Percentiles rank a stretch among this genome's conserved stretches.
These are phyloP conservation scores for Sphagnum tenellum DNA, from an alignment of 225 moss, liverwort and hornwort genomes.

Conservation along the genomic window DNA sequence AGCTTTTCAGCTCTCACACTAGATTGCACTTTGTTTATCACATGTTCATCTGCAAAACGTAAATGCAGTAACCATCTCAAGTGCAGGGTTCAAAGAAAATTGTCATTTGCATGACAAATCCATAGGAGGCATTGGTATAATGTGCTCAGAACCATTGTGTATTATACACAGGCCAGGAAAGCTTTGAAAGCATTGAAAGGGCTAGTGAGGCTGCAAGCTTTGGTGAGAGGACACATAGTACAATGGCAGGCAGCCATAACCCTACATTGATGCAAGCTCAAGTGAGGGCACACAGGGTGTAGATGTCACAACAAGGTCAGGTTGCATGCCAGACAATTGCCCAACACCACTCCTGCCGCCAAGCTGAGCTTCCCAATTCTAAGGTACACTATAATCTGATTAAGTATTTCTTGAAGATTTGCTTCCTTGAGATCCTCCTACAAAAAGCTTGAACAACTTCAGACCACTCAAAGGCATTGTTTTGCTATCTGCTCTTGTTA, in stretches of 20 bases:
- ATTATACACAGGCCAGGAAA: slow-evolving; percentile 50
- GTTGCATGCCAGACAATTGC: slow-evolving; percentile 69
- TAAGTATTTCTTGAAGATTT: no score
- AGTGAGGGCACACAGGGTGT: slow-evolving; percentile 66
- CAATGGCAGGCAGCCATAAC: slow-evolving; percentile 78
- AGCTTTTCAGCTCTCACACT: slow-evolving; percentile 56
- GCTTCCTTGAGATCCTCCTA: no score
- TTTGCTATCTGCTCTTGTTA: no score
- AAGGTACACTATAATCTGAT: slow-evolving; percentile 27
- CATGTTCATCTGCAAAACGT: slow-evolving; percentile 24
- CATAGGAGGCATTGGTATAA: no score
- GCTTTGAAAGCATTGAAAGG: slow-evolving; percentile 79
- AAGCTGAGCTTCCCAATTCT: slow-evolving; percentile 53
- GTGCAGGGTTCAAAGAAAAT: background rate
- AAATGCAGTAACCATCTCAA: background rate
- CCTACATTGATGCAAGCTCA: slow-evolving; percentile 85
- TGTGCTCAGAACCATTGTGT: no score
- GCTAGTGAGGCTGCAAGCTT: slow-evolving; percentile 68
- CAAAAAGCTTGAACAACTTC: no score
- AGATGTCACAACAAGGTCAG: slow-evolving; percentile 66
- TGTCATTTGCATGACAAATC: no score
- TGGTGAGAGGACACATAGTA: slow-evolving; percentile 72
- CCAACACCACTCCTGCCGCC: slow-evolving; percentile 32
- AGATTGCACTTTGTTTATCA: slow-evolving; percentile 75
- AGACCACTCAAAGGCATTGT: no score